phyloP scores from a whole-genome alignment of 208 protist species.

The Trypanosoma avium region DNA sequence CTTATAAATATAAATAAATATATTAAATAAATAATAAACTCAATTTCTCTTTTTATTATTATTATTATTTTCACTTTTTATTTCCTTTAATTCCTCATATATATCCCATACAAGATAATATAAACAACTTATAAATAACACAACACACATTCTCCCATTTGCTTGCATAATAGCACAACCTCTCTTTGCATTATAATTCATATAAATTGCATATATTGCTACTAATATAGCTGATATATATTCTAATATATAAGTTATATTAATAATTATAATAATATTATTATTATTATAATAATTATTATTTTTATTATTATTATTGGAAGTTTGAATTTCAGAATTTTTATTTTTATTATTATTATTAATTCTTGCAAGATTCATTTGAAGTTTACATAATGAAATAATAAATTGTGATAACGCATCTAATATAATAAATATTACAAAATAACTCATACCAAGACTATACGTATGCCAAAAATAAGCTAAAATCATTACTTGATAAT shows the following conservation, averaged over 20 bases:
- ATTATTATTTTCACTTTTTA: constrained; percentile 30
- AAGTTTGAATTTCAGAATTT: too few relatives aligned
- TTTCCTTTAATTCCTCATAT: not conserved
- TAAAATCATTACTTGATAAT: constrained; percentile 33
- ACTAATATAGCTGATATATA: constrained; percentile 34
- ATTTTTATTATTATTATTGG: not conserved
- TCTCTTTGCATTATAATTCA: constrained; percentile 35
- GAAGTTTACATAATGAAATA: not conserved
- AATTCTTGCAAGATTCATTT: constrained; percentile 1
- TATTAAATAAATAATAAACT: too few relatives aligned
- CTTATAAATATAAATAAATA: too few relatives aligned
- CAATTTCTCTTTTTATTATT: constrained; percentile 1
- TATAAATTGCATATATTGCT: constrained; percentile 42
- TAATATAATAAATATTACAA: constrained; percentile 21
- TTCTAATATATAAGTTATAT: constrained; percentile 7
- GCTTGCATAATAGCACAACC: constrained; percentile 48
- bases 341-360: not conserved
- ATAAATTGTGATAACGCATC: constrained; percentile 16
- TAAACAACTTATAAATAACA: constrained; percentile 23
- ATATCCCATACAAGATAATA: constrained; percentile 23
- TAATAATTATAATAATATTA: constrained; percentile 24
- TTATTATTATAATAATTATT: constrained; percentile 7
- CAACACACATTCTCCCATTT: constrained; percentile 46
- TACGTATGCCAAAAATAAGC: constrained; percentile 57
- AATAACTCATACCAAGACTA: constrained; percentile 42